These are phyloP conservation scores for Ustilaginoidea virens DNA, from an alignment of 2,329 filamentous ascomycete species.

Conservation along the genomic window DNA sequence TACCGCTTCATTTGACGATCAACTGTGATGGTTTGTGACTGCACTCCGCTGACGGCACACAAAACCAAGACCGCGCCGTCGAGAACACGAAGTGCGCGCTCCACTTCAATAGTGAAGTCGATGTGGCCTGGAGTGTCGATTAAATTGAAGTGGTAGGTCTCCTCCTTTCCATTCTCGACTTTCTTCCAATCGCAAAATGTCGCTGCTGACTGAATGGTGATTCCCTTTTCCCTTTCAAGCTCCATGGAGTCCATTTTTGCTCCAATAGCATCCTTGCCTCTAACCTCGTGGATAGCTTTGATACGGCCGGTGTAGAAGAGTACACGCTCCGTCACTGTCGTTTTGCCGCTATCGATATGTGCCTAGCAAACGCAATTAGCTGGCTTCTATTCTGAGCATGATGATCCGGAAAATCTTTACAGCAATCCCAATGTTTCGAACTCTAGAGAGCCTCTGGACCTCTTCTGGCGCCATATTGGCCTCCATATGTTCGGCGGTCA, in stretches of 20 bases:
- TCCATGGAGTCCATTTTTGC: conserved; percentile 99
- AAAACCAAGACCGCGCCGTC: conserved; percentile 98
- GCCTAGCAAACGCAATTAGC: conserved; percentile 36
- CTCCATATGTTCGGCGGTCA: conserved; percentile 47
- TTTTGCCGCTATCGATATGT: conserved; percentile 98
- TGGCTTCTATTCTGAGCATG: conserved; percentile 6
- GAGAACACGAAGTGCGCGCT: conserved; percentile 83
- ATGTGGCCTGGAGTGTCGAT: conserved; percentile 98
- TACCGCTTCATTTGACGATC: conserved; percentile 98
- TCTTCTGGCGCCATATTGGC: conserved; percentile 72
- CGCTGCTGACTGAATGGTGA: conserved; percentile 95
- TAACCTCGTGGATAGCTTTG: conserved; percentile 92
- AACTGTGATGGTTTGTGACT: conserved; percentile 95
- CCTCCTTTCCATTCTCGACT: conserved; percentile 65
- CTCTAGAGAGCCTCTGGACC: conserved; percentile 58
- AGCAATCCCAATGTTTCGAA: conserved; percentile 96
- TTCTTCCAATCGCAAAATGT: conserved; percentile 97
- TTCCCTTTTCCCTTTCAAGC: conserved; percentile 92
- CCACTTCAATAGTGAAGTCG: conserved; percentile 97
- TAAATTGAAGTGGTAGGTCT: conserved; percentile 93
- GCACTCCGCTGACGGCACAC: conserved; percentile 91
- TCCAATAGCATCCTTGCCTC: conserved; percentile 84
- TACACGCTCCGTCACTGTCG: conserved; percentile 88
- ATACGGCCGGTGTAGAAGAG: conserved; percentile 97
- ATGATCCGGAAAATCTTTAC: conserved; percentile 25